Evolutionary conservation across 2,329 filamentous ascomycete genomes (phyloP), one percentile per base, ranked within the genome.

Genomic region (Trichoderma oligosporum): DNA sequence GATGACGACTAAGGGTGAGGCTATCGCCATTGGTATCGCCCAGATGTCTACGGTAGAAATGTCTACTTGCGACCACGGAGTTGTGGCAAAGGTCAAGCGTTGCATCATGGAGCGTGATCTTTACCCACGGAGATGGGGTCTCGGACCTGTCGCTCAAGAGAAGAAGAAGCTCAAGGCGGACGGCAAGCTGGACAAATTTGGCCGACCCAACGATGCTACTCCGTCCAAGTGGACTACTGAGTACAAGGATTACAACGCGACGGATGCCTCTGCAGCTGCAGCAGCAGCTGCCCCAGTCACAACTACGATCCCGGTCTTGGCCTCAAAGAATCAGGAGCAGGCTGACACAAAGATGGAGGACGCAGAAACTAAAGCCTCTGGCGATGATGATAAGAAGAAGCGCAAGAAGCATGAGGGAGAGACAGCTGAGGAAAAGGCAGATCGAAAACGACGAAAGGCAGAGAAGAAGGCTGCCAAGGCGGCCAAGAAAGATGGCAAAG

Each of bases 161-260:
- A 99, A 99, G 86, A 99, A 99, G 88, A 97, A 97, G 85, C 86
- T 99, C 81, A 97, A 97, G 85, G 90, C 92, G 53, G 89, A 91
- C 65, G 94, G 94, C 74, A 96, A 97, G 78, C 87, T 99, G 60
- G 94, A 99, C 81, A 99, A 99, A 86, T 97, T 85, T 67, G 94
- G 94, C 65, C 87, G 92, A 59, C 76, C 89, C 67, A 99, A 97
- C 74, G 93, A 97, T 73, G 85, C 86, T 63, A 99, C 94, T 4
- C 94, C 94, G 24, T 85, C 91, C 67, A 90, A 94, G 76, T 99
- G 94, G 94, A 91, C 89, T 66, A 77, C 83, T 35, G 88, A 89
- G 64, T 99, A 99, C 82, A 93, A 91, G 76, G 94, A 97, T 78
- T 96, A 86, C 78, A 86, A 82, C 68, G 81, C 82, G 38, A 77